Conservation (phyloP, 495 filamentous ascomycete species). For the Aspergillus egyptiacus region DNA sequence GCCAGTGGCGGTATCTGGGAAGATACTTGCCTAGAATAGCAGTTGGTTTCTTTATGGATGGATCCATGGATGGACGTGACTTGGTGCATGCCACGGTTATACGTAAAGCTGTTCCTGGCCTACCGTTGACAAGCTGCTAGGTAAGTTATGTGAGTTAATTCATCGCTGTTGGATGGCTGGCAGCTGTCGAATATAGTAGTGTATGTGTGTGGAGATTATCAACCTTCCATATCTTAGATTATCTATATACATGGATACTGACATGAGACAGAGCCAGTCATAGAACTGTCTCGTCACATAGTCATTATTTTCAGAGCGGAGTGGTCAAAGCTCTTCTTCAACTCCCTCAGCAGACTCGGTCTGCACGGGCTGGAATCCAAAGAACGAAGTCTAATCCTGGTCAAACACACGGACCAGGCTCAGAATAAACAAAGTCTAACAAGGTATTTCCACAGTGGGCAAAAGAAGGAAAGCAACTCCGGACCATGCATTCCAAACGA, state of each 20-base stretch:
- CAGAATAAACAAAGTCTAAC: slow-evolving; percentile 2
- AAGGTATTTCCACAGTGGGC: slow-evolving; percentile 7
- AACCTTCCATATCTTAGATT: not conserved
- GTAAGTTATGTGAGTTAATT: no score
- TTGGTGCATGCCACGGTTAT: no score
- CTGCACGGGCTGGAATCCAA: slow-evolving; percentile 2
- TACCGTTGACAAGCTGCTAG: no score
- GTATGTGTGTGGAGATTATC: no score
- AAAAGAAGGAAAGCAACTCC: slow-evolving; percentile 19
- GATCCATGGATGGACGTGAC: no score
- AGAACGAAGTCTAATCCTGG: slow-evolving; percentile 2
- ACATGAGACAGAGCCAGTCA: slow-evolving; percentile 6
- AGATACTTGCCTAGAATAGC: slow-evolving; percentile 2
- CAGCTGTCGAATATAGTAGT: no score
- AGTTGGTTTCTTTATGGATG: not conserved
- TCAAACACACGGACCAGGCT: not conserved
- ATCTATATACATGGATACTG: slow-evolving; percentile 15
- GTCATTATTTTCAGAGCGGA: slow-evolving; percentile 19
- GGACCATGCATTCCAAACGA: slow-evolving; percentile 24
- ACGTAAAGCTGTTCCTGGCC: not conserved
- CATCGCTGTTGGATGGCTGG: no score
- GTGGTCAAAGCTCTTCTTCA: slow-evolving; percentile 13
- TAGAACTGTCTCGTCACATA: slow-evolving; percentile 6
- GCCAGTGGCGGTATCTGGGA: not conserved
- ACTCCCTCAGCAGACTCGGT: not conserved